Percentiles rank a stretch among this genome's conserved stretches.
Conservation (phyloP, 768 basidiomycete genomes). For the Gymnopilus dilepis region DNA sequence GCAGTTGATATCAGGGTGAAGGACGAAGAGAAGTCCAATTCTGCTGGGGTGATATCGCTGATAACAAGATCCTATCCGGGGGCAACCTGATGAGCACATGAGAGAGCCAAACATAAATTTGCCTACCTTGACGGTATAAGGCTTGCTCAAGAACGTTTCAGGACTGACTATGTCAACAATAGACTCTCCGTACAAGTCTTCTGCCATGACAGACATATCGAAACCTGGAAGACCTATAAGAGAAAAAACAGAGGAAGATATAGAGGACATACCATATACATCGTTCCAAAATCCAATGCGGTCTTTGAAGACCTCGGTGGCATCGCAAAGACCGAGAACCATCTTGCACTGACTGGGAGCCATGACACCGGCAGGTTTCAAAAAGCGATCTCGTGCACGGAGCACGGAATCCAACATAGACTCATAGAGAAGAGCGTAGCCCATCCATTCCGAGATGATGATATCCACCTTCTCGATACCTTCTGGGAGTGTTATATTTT, state of each 20-base stretch:
- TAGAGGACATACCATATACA: constrained; percentile 71
- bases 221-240: constrained; percentile 61
- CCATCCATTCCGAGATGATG: constrained; percentile 99
- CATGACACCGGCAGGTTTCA: constrained; percentile 80
- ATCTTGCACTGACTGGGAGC: constrained; percentile 90
- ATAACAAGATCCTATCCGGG: constrained; percentile 76
- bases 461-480: constrained; percentile 83
- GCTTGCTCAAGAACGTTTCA: constrained; percentile 66
- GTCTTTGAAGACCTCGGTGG: constrained; percentile 76
- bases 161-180: constrained; percentile 80
- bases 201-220: constrained; percentile 83
- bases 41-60: constrained; percentile 61
- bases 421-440: constrained; percentile 89
- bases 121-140: constrained; percentile 70
- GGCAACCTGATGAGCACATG: background rate
- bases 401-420: constrained; percentile 98
- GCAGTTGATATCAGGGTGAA: constrained; percentile 78
- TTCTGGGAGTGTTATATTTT: constrained; percentile 81
- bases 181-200: constrained; percentile 78
- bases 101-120: background rate
- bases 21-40: constrained; percentile 79
- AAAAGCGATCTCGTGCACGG: constrained; percentile 84
- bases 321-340: constrained; percentile 84
- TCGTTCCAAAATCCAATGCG: constrained; percentile 89
- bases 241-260: background rate